Evolutionary conservation across 345 rosid genomes (phyloP), one percentile per base, ranked within the genome.

Genomic region (Euphorbia peplus): DNA sequence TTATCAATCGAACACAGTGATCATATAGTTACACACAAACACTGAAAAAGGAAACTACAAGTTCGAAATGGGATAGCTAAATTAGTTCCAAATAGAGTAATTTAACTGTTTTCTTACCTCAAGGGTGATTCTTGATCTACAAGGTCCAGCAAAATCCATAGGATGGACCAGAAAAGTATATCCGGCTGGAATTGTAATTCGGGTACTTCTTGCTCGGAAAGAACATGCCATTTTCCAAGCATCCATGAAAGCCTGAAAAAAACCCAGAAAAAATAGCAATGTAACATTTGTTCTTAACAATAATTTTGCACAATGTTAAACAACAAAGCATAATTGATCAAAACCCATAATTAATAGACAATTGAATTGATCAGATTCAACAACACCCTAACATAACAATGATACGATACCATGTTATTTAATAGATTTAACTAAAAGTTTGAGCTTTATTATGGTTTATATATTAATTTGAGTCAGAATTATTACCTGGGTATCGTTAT

Each of bases 211-310:
- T 39, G 35, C 76, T 39, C 79, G 71, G 41, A 60, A 83, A 35
- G 97, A 89, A 79, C 98, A 93, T 60, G 97, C 97, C 58, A 37
- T 70, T 61, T 80, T 75, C 96, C 97, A 93, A 62, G 84, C 88
- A 72, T 75, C 80, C 72, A 41, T 74, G 61, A 93, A 79, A 60
- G 85, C 95, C 98, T 93, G 68, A 56, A 56, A 25, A 32, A 71
- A 70, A 15, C 66, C 69, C 22, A 44, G 24, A 60, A 50, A 60
- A 50, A 46, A 46, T 16, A 46, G 14, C 28, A 48, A 48, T 42
- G 39, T 66, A 19, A 15, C 4, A 44, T 7, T 22, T 69, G n/a
- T 15, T 8, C 14, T 48, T 12, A 19, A 47, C 22, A 46, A 15
- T 29, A 8, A 21, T 46, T 29, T 50, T 57, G 56, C 61, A 60